phyloP scores from a whole-genome alignment of 179 eudicot genomes.

The Nepenthes alata region DNA sequence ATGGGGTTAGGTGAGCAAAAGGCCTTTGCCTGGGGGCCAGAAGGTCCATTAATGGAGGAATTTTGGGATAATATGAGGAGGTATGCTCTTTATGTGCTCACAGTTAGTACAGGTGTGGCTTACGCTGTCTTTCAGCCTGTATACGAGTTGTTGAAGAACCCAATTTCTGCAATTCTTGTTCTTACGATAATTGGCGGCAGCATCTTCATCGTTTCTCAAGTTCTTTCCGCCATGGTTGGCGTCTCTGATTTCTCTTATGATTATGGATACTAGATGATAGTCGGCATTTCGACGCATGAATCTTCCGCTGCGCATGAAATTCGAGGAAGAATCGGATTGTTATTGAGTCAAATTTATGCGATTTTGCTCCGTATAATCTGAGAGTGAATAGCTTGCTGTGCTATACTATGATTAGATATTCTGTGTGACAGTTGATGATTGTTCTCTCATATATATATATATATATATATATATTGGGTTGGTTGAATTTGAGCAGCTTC shows the following conservation, averaged over 20 bases:
- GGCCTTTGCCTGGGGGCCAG: conserved; percentile 83
- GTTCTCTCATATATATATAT: no score
- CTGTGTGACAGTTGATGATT: no score
- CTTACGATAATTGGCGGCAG: conserved; percentile 51
- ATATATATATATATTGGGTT: no score
- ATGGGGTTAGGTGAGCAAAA: conserved; percentile 45
- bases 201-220: conserved; percentile 61
- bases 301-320: no score
- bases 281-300: not conserved
- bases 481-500: no score
- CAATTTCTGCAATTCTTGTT: conserved; percentile 66
- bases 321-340: no score
- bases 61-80: conserved; percentile 98
- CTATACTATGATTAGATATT: no score
- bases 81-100: conserved; percentile 63
- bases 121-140: conserved; percentile 60
- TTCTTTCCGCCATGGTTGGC: conserved; percentile 85
- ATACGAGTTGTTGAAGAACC: conserved; percentile 65
- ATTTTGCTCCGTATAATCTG: no score
- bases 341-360: no score
- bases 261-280: conserved; percentile 36
- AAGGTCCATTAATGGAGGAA: conserved; percentile 83
- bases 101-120: conserved; percentile 73
- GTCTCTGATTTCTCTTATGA: conserved; percentile 61
- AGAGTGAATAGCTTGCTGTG: no score